phyloP scores from a whole-genome alignment of 140 eudicot genomes.

The Bidens hawaiensis region DNA sequence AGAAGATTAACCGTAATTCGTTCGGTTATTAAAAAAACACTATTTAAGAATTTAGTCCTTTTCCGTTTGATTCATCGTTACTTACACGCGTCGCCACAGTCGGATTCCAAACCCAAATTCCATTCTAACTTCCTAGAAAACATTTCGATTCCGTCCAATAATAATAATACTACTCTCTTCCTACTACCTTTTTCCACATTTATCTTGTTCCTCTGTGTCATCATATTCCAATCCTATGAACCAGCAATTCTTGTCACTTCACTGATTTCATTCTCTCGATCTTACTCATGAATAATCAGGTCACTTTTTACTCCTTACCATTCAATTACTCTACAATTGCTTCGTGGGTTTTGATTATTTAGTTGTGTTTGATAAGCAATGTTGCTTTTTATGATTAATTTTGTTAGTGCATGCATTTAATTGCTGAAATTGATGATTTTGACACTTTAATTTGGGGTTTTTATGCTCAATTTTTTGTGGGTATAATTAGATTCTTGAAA shows the following conservation, averaged over 20 bases:
- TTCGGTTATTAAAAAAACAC: too few species aligned
- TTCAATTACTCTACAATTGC: not conserved
- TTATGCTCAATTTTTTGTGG: not conserved
- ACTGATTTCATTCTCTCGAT: not conserved
- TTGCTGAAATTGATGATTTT: too few species aligned
- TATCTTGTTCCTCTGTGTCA: slow-evolving; percentile 10
- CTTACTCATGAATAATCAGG: slow-evolving; percentile 41
- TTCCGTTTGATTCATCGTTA: slow-evolving; percentile 32
- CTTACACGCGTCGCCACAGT: slow-evolving; percentile 54
- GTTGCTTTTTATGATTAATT: not conserved
- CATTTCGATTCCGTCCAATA: slow-evolving; percentile 63
- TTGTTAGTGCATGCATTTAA: not conserved
- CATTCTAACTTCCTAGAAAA: slow-evolving; percentile 29
- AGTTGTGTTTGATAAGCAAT: not conserved
- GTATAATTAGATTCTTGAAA: slow-evolving; percentile 5
- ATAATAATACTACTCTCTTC: slow-evolving; percentile 25
- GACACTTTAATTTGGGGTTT: not conserved
- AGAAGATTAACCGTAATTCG: too few species aligned
- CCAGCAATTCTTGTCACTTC: slow-evolving; percentile 9
- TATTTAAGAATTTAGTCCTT: too few species aligned
- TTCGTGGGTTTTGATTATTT: not conserved
- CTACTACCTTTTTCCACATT: not conserved
- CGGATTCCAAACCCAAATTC: slow-evolving; percentile 56
- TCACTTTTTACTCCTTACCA: not conserved
- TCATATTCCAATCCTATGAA: slow-evolving; percentile 17